phyloP scores from a whole-genome alignment of 129 eudicot species.

The Artemisia argyi region DNA sequence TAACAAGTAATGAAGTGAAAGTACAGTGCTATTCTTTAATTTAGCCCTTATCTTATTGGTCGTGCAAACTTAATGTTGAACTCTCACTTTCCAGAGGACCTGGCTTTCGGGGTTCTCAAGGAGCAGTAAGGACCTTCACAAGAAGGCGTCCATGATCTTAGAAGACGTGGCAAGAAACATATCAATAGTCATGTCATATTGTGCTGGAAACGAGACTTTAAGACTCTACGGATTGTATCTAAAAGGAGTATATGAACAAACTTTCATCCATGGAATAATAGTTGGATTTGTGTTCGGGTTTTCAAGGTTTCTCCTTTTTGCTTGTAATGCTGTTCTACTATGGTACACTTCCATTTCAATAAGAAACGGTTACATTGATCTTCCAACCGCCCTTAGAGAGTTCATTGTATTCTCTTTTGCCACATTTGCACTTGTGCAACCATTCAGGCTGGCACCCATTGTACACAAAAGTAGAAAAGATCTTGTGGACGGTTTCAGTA shows the following conservation, averaged over 20 bases:
- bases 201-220: conserved; percentile 55
- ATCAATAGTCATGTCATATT: conserved; percentile 60
- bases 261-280: conserved; percentile 47
- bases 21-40: no score
- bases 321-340: conserved; percentile 55
- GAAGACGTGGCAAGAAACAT: conserved; percentile 58
- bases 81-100: conserved; percentile 31
- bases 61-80: neutral
- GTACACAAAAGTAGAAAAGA: conserved; percentile 47
- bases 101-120: conserved; percentile 58
- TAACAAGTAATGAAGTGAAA: no score
- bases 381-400: conserved; percentile 55
- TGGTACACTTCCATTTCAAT: conserved; percentile 55
- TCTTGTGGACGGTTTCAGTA: conserved; percentile 43
- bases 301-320: conserved; percentile 58
- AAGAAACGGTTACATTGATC: conserved; percentile 38
- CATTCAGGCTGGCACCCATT: conserved; percentile 53
- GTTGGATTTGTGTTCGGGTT: conserved; percentile 55
- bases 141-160: conserved; percentile 54
- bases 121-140: conserved; percentile 52
- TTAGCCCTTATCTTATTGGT: no score
- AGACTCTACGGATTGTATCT: conserved; percentile 50
- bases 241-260: conserved; percentile 35
- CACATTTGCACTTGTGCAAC: conserved; percentile 60
- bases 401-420: conserved; percentile 61